Base-by-base conservation (phyloP, 1,284 basidiomycete species). In the Pisolithus thermaeus region DNA sequence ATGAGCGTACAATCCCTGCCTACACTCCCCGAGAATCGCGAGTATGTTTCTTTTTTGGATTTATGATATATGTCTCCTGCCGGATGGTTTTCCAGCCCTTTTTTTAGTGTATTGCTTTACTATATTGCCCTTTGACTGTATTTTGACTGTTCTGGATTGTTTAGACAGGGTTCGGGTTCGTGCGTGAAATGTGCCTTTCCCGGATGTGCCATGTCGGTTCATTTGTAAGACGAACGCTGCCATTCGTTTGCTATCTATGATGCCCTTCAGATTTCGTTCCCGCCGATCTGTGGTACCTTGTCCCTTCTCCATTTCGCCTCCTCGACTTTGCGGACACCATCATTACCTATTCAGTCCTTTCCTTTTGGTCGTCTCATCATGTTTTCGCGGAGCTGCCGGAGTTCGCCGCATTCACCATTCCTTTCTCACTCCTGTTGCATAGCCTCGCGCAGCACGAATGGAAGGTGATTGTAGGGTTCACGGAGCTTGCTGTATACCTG, bases 11-110 rank as follows among this genome's bases (percentile, higher is more conserved):
- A 14, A n/a, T 52, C 50, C 25, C 37, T 49, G 18, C 46, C 63
- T 7, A 41, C 51, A 22, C 49, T 62, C 20, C 45, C 43, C 22
- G 57, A 65, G 41, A 50, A 54, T 18, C 41, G 7, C 27, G 60
- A 67, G 36, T 67, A 65, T 50, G 52, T 67, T 9, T 65, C 63
- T 14, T 65, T 65, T 18, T 50, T 68, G 50, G 63, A 65, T 2
- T 28, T 65, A 12, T 63, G 53, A 64, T 30, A 30, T 45, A 12
- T 30, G 18, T 4, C 8, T 25, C 23, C 23, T 42, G 41, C 41
- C 6, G 41, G 41, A 25, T 25, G 8, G 20, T 35, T 3, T 28
- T 37, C 25, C 27, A 14, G 32, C 12, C 12, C 32, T 5, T 7
- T 27, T 27, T 35, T 32, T 35, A 14, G 32, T 35, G 32, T 35